Percentiles rank a stretch among this genome's conserved stretches.
Evolutionary conservation across 768 basidiomycete species (phyloP).

Genomic region (Paxillus rubicundulus): DNA sequence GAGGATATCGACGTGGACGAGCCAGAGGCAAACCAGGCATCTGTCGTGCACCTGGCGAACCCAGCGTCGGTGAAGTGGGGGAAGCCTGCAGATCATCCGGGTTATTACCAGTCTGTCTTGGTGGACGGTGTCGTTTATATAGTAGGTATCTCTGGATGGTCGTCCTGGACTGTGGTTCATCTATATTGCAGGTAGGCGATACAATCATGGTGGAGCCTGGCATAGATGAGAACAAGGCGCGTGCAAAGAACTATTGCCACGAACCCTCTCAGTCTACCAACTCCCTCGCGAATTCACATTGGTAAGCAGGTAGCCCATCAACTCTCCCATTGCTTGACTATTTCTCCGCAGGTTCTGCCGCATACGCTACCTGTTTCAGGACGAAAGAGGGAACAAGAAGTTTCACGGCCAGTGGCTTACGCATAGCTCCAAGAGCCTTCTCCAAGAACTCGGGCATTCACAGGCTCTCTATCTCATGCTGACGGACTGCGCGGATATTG

Average conservation of each 20-base stretch:
- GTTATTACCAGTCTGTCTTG: slow-evolving; percentile 43
- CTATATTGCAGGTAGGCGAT: slow-evolving; percentile 52
- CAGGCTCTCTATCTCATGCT: slow-evolving; percentile 54
- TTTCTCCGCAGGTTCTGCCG: slow-evolving; percentile 57
- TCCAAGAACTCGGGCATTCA: slow-evolving; percentile 67
- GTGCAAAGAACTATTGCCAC: slow-evolving; percentile 40
- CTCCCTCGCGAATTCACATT: slow-evolving; percentile 52
- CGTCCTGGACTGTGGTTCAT: slow-evolving; percentile 9
- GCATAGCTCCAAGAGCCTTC: slow-evolving; percentile 60
- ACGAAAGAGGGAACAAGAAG: slow-evolving; percentile 38
- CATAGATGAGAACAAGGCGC: slow-evolving; percentile 40
- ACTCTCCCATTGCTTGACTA: neutral
- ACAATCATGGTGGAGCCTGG: slow-evolving; percentile 63
- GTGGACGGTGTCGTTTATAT: slow-evolving; percentile 59
- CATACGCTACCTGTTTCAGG: slow-evolving; percentile 63
- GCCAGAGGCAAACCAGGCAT: neutral
- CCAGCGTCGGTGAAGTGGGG: slow-evolving; percentile 37
- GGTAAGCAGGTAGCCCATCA: slow-evolving; percentile 43
- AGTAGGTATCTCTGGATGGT: slow-evolving; percentile 34
- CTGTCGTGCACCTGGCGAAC: slow-evolving; percentile 28
- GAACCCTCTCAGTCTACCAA: slow-evolving; percentile 50
- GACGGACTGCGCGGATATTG: slow-evolving; percentile 53
- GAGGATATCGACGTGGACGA: slow-evolving; percentile 28
- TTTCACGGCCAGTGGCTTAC: slow-evolving; percentile 73
- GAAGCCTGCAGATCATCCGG: slow-evolving; percentile 17